Base-by-base conservation (phyloP, 176 grass and related monocot genomes). In the Phragmites australis region DNA sequence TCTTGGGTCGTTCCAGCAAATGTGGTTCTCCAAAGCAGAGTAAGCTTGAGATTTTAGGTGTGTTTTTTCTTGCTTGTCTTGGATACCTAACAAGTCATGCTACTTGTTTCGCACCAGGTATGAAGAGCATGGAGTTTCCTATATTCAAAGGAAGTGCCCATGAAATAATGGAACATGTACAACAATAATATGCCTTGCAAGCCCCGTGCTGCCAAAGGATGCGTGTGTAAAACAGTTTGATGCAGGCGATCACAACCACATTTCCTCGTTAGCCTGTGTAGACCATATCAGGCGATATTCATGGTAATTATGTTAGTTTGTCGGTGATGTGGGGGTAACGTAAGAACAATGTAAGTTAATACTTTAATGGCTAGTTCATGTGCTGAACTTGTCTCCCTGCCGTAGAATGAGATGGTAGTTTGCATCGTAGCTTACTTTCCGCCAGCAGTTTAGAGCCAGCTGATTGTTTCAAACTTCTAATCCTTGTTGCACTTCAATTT, bases 11-110 rank as follows among this genome's bases (percentile, higher is more conserved):
- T 99, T 99, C 90, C 97, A 99, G 84, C 97, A 99, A 87, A 95
- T 99, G 97, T 99, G 97, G 97, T 99, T 99, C 76, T 99, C 97
- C 71, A 99, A 95, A 79, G 97, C 97, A 49, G 97, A 99, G 97
- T 99, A 95, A 89, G 90, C 80, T 80, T 69, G 23, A 40, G 18
- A 65, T 54, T 60, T 65, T 32, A 14, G 39, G 9, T 40, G 39
- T 5, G 6, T 37, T 50, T 82, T 59, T 18, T 58, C 61, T 51
- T 48, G 17, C 43, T 72, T 14, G 3, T 30, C 37, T 46, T n/a
- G 46, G 31, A 81, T 68, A 73, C 39, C 56, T 75, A 41, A 74
- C n/a, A 25, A 53, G 7, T 46, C 52, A 16, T 29, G 25, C 19
- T 74, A 64, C 49, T 25, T 83, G 6, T 82, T 62, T 75, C 26